These are phyloP conservation scores for Solanum hybrid DNA, from an alignment of 305 asterid genomes.

Conservation along the genomic window DNA sequence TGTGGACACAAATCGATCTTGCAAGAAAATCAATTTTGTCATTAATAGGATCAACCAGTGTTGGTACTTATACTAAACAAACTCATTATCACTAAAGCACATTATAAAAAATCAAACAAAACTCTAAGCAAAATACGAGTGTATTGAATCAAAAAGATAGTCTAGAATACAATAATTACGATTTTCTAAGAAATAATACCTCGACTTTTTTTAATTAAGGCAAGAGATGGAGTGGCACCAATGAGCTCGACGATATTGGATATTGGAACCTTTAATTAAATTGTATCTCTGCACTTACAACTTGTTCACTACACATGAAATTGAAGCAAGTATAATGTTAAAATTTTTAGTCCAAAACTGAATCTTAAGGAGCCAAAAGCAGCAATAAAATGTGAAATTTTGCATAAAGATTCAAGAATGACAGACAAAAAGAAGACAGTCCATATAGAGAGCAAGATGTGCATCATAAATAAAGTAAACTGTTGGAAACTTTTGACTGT, in stretches of 20 bases:
- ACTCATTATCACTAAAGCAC: not conserved
- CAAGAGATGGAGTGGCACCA: not conserved
- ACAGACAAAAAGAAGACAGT: not conserved
- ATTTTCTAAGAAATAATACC: not conserved
- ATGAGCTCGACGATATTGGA: not conserved
- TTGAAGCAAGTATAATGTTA: not conserved
- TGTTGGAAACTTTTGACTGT: not conserved
- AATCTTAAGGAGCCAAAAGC: not conserved
- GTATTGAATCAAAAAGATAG: not conserved
- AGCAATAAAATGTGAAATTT: not conserved
- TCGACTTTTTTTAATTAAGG: not conserved
- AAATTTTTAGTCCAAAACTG: not conserved
- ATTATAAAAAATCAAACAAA: not conserved
- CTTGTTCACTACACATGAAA: not conserved
- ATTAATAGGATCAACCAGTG: not conserved
- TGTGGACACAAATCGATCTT: not conserved
- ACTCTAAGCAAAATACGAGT: not conserved
- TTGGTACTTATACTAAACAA: not conserved
- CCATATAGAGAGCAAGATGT: not conserved
- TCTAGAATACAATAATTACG: not conserved
- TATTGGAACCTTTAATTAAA: not conserved
- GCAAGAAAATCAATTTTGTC: not conserved
- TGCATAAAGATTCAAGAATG: not conserved
- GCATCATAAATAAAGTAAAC: not conserved
- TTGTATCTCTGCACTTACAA: not conserved